Conservation (phyloP, 495 filamentous ascomycete genomes). For the Chaetomium tenue region DNA sequence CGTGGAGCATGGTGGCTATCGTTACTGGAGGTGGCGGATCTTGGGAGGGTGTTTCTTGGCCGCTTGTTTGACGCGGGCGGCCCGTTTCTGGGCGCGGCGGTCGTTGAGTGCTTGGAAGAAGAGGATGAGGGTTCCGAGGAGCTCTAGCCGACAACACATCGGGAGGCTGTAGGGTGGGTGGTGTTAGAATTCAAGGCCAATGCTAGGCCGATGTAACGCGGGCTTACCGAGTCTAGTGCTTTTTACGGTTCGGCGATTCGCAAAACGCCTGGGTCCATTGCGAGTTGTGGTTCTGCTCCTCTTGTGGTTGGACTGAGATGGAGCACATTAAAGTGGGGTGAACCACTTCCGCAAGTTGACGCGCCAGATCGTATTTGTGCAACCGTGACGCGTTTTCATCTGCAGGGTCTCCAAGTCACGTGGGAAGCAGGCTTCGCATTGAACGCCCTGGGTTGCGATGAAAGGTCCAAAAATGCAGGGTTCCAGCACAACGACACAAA, state of each 20-base stretch:
- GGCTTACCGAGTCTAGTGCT: not conserved
- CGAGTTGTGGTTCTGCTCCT: not conserved
- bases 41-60: not conserved
- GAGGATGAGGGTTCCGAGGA: slow-evolving; percentile 49
- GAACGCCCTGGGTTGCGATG: no score
- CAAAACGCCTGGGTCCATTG: not conserved
- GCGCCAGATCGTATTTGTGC: not conserved
- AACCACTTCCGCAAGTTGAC: not conserved
- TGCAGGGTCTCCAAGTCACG: not conserved
- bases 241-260: not conserved
- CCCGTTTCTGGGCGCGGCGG: slow-evolving; percentile 18
- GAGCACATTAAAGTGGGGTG: slow-evolving; percentile 1
- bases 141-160: slow-evolving; percentile 51
- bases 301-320: no score
- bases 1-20: slow-evolving; percentile 68
- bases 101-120: slow-evolving; percentile 44
- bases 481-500: not conserved
- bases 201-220: not conserved
- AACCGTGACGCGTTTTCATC: not conserved
- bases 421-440: not conserved
- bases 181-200: not conserved
- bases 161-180: not conserved
- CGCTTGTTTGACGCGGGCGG: not conserved
- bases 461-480: no score
- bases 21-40: not conserved